phyloP scores from a whole-genome alignment of 805 yeast species.

The Candida hungchunana region DNA sequence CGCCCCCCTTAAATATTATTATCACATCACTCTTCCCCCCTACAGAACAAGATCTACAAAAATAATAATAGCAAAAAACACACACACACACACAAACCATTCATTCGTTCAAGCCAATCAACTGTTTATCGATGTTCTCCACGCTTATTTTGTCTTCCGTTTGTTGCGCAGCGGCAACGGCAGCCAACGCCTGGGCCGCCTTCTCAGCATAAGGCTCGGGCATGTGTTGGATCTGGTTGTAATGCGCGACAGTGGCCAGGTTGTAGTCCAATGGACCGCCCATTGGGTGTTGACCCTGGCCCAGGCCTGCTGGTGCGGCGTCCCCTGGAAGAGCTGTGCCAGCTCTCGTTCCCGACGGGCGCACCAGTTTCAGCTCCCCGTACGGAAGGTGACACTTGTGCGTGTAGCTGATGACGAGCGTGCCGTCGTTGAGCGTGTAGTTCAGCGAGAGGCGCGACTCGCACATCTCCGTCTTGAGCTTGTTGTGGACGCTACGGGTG shows the following conservation, averaged over 20 bases:
- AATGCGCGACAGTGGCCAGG: conserved; percentile 14
- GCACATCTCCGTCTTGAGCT: conserved; percentile 38
- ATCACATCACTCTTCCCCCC: too few relatives aligned
- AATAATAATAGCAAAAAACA: too few relatives aligned
- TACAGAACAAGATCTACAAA: too few relatives aligned
- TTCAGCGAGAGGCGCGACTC: conserved; percentile 36
- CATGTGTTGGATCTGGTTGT: conserved; percentile 7
- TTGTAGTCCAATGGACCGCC: conserved; percentile 10
- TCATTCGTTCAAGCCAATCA: conserved; percentile 19
- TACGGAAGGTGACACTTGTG: conserved; percentile 39
- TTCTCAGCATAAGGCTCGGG: conserved; percentile 10
- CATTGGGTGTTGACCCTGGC: conserved; percentile 6
- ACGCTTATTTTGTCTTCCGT: conserved; percentile 10
- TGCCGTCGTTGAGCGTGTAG: conserved; percentile 36
- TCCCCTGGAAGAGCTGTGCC: too few relatives aligned
- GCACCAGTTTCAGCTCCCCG: conserved; percentile 23
- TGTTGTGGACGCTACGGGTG: conserved; percentile 35
- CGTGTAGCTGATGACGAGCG: conserved; percentile 32
- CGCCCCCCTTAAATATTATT: too few relatives aligned
- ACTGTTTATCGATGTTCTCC: conserved; percentile 25
- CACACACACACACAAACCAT: not conserved
- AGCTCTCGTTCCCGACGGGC: too few relatives aligned
- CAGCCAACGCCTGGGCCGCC: conserved; percentile 15
- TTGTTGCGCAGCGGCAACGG: conserved; percentile 12
- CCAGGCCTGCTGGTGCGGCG: conserved; percentile 1